These are phyloP conservation scores for Penicillium sp. DNA, from an alignment of 2,329 filamentous ascomycete species.

Conservation along the genomic window DNA sequence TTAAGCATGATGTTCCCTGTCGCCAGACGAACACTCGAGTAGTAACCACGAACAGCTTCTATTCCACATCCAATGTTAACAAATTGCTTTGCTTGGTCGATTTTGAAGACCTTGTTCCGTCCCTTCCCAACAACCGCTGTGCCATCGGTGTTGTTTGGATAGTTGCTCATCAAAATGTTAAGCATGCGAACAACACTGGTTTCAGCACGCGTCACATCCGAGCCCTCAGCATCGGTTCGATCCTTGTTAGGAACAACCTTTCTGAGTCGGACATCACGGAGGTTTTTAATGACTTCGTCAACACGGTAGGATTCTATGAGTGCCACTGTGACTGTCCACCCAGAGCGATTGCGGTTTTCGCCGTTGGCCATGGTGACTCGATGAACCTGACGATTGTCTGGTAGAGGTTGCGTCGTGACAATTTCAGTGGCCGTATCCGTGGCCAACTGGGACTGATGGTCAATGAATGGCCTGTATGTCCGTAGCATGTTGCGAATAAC, in stretches of 20 bases:
- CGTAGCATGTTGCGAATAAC: not conserved
- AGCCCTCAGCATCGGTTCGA: not conserved
- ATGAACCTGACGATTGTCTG: not conserved
- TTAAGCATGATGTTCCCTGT: slow-evolving; percentile 18
- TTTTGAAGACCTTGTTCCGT: slow-evolving; percentile 20
- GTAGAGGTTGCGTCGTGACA: slow-evolving; percentile 1
- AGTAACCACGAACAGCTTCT: slow-evolving; percentile 21
- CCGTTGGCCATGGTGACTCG: not conserved
- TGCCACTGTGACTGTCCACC: not conserved
- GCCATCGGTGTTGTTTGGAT: slow-evolving; percentile 4
- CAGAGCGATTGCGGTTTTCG: not conserved
- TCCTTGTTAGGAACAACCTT: not conserved
- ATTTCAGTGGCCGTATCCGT: slow-evolving; percentile 17
- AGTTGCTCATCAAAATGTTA: slow-evolving; percentile 21
- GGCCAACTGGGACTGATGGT: not conserved
- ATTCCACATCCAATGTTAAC: slow-evolving; percentile 10
- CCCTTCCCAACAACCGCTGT: slow-evolving; percentile 15
- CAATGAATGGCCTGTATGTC: not conserved
- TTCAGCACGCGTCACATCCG: not conserved
- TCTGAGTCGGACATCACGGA: not conserved
- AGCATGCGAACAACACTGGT: slow-evolving; percentile 9
- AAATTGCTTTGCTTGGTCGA: slow-evolving; percentile 9
- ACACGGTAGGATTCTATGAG: not conserved
- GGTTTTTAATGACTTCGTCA: not conserved
- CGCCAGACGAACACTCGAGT: slow-evolving; percentile 20